Conservation (phyloP, 441 rosid species). For the Rhodomyrtus psidioides region DNA sequence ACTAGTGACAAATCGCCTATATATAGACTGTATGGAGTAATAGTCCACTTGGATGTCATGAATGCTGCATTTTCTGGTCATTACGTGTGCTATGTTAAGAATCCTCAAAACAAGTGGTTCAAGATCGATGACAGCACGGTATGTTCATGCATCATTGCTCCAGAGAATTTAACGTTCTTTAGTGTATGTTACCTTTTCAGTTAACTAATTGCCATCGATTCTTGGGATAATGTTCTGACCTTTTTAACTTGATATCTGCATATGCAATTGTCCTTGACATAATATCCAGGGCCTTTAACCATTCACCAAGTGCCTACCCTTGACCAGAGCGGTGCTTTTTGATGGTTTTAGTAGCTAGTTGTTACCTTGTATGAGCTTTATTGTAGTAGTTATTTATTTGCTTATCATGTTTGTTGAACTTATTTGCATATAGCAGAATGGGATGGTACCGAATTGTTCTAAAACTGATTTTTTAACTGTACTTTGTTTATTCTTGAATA, state of each 20-base stretch:
- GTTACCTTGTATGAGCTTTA: background rate
- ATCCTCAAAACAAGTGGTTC: conserved; percentile 82
- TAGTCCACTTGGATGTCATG: conserved; percentile 90
- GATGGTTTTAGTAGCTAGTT: background rate
- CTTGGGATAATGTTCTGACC: background rate
- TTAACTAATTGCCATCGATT: background rate
- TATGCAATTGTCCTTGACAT: background rate
- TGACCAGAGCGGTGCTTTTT: background rate
- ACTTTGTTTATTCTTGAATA: conserved; percentile 12
- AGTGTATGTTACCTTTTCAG: background rate
- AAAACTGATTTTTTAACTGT: background rate
- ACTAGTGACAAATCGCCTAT: conserved; percentile 73
- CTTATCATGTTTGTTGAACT: background rate
- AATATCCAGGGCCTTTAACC: background rate
- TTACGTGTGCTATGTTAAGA: conserved; percentile 79
- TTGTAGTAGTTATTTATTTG: background rate
- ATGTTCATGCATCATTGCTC: conserved; percentile 8
- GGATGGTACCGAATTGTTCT: background rate
- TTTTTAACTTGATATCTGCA: background rate
- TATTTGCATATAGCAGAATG: background rate
- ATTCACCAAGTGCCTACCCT: background rate
- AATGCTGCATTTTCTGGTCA: conserved; percentile 96
- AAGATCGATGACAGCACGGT: conserved; percentile 87
- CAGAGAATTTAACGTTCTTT: background rate
- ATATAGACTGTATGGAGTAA: conserved; percentile 88